Evolutionary conservation across 768 basidiomycete species (phyloP).

Genomic region (Chiua virens): DNA sequence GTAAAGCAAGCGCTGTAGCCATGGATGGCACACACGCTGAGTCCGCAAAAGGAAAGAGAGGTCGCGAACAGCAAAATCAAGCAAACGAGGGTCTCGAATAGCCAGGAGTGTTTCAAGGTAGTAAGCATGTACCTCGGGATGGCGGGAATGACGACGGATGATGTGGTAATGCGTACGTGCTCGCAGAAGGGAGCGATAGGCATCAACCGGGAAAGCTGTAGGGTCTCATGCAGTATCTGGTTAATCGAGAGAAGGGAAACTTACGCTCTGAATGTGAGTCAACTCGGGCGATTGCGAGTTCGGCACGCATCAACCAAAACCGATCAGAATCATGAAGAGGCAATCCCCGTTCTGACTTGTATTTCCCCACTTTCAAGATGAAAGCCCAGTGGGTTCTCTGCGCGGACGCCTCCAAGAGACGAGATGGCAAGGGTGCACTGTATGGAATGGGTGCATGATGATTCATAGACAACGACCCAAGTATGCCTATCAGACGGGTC

Average conservation of each 20-base stretch:
- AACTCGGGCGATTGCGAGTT: slow-evolving; percentile 33
- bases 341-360: slow-evolving; percentile 41
- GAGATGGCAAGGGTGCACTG: slow-evolving; percentile 28
- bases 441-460: slow-evolving; percentile 26
- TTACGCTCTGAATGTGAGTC: slow-evolving; percentile 10
- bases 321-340: slow-evolving; percentile 44
- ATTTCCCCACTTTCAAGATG: slow-evolving; percentile 42
- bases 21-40: slow-evolving; percentile 33
- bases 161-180: slow-evolving; percentile 43
- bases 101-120: slow-evolving; percentile 45
- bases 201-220: slow-evolving; percentile 13
- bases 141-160: slow-evolving; percentile 37
- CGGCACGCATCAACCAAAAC: slow-evolving; percentile 62
- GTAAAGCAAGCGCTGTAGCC: slow-evolving; percentile 44
- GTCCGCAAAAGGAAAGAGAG: slow-evolving; percentile 36
- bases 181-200: slow-evolving; percentile 21
- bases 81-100: slow-evolving; percentile 24
- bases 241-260: slow-evolving; percentile 1
- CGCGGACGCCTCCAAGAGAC: slow-evolving; percentile 19
- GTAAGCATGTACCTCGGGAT: slow-evolving; percentile 45
- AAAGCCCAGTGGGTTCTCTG: slow-evolving; percentile 48
- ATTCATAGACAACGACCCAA: slow-evolving; percentile 49
- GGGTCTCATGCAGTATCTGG: slow-evolving; percentile 4
- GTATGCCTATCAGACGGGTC: slow-evolving; percentile 44
- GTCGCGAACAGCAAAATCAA: slow-evolving; percentile 33